Evolutionary conservation across 805 yeast species (phyloP), one percentile per base, ranked within the genome.

Genomic region (Saccharomycopsis fermentans): DNA sequence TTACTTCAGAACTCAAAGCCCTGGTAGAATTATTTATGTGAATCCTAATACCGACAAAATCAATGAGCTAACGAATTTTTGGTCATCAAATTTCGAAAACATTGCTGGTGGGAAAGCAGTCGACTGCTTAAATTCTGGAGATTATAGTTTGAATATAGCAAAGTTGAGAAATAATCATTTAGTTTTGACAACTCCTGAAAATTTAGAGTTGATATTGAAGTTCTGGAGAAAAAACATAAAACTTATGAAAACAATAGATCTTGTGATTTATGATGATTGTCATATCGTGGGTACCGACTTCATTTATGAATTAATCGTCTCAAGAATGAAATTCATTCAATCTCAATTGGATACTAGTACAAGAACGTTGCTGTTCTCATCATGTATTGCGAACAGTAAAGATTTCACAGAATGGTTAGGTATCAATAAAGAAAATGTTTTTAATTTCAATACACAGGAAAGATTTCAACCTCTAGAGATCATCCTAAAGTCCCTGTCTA

Each of bases 391-490:
- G 0, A 87, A 84, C 66, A 87, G 86, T 2, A 76, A 81, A 55
- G 96, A 89, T 63, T 70, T 91, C 59, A 92, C 87, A 1, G 88
- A 85, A 57, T 94, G 98, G 97, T 70, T 94, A 32, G 96, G 94
- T 1, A 84, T 86, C 27, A 64, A 77, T 1, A 84, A 82, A 65
- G 73, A 70, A 21, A 75, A 81, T 54, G 75, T 84, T 5, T 89
- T 76, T 73, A 90, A 90, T 65, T 90, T 86, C 67, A 77, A 82
- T 17, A 83, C 95, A 0, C 73, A 73, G 55, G 84, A 82, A 51
- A 74, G 92, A 58, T 72, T 74, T 8, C 67, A 72, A 50, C 82
- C 87, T 3, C 64, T 89, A 14, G 81, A 78, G 58, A 81, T 87
- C 21, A 84, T 77, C 63, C 65, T 87, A 52, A 81, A 78, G 58